Evolutionary conservation across 2,329 filamentous ascomycete genomes (phyloP).

Genomic region (Epichloe gansuensis): DNA sequence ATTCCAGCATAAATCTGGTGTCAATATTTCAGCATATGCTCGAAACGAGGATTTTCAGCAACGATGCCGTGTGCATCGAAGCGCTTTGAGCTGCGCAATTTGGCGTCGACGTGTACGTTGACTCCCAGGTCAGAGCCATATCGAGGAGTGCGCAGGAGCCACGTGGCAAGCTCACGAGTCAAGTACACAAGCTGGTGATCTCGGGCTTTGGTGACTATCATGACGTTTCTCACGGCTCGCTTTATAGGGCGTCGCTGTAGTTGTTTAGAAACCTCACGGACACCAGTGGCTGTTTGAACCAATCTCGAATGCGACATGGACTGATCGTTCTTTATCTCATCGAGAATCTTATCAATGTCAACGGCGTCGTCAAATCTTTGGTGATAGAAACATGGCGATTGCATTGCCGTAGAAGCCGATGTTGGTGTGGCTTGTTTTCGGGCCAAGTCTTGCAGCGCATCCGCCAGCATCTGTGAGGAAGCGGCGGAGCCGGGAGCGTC

Average conservation of each 20-base stretch:
- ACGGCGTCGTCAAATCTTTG: constrained; percentile 93
- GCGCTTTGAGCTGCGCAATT: constrained; percentile 75
- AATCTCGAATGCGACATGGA: constrained; percentile 87
- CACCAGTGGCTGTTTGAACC: constrained; percentile 88
- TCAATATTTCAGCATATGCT: constrained; percentile 87
- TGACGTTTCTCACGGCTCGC: constrained; percentile 82
- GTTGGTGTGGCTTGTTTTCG: constrained; percentile 24
- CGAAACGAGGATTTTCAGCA: constrained; percentile 62
- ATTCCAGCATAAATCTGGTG: constrained; percentile 87
- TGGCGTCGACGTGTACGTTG: constrained; percentile 96
- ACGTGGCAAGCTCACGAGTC: constrained; percentile 76
- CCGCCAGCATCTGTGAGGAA: constrained; percentile 51
- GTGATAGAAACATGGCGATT: constrained; percentile 96
- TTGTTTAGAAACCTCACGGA: constrained; percentile 92
- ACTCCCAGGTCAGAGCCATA: constrained; percentile 86
- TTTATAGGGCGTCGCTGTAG: constrained; percentile 85
- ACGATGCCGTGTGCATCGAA: constrained; percentile 68
- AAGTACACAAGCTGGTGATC: constrained; percentile 87
- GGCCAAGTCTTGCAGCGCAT: constrained; percentile 44
- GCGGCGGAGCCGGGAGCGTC: constrained; percentile 30
- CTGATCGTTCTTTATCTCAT: constrained; percentile 83
- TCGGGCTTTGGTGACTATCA: constrained; percentile 97
- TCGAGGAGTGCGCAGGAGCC: constrained; percentile 78
- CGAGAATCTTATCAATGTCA: constrained; percentile 85
- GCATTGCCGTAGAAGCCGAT: constrained; percentile 48